phyloP scores from a whole-genome alignment of 768 basidiomycete genomes.

The Kockovaella imperatae region DNA sequence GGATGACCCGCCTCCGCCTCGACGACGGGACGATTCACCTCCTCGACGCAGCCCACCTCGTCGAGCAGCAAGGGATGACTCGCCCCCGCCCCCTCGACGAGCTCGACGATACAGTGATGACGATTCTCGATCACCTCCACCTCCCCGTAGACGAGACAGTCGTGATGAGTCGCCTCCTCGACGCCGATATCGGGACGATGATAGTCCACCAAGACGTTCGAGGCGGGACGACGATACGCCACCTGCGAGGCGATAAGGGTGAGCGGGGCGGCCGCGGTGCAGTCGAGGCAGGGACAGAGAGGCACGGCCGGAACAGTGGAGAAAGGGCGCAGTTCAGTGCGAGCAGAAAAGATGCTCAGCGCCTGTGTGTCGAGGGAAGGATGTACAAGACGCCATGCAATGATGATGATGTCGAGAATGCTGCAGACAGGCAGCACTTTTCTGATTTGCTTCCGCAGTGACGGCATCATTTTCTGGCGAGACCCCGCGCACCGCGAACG shows the following conservation, averaged over 20 bases:
- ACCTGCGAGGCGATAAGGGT: conserved; percentile 5
- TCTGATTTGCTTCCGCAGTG: no score
- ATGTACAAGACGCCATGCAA: no score
- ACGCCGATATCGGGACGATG: background rate
- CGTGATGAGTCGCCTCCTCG: background rate
- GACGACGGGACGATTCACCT: conserved; percentile 2
- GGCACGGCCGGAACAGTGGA: no score
- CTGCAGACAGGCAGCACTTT: no score
- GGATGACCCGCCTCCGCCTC: conserved; percentile 8
- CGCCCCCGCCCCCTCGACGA: conserved; percentile 1
- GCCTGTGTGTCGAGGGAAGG: no score
- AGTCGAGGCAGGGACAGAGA: background rate
- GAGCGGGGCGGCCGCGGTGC: background rate
- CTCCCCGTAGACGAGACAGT: background rate
- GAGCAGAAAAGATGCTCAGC: no score
- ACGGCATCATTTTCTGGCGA: no score
- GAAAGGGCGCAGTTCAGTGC: no score
- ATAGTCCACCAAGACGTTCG: background rate
- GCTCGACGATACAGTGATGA: background rate
- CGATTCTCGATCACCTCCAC: background rate
- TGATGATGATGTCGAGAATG: no score
- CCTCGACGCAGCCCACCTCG: conserved; percentile 5
- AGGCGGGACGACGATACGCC: conserved; percentile 10
- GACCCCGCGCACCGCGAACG: no score
- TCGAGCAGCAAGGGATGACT: conserved; percentile 2